A percentile compares a stretch with the other conserved stretches of the same genome.
Conservation (phyloP, 768 basidiomycete species). For the Auricularia sp. region DNA sequence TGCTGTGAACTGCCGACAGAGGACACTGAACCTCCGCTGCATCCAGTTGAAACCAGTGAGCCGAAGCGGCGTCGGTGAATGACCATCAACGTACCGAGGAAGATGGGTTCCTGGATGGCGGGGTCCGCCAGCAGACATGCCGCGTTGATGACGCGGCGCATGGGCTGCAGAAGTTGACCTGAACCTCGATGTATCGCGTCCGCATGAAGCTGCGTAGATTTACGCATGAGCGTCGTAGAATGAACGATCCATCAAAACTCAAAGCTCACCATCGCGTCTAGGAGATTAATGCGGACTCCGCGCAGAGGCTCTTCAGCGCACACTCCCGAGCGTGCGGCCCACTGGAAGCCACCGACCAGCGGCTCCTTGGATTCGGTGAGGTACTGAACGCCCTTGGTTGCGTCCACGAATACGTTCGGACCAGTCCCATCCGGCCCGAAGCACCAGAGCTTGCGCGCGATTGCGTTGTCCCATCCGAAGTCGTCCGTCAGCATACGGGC, state of each 20-base stretch:
- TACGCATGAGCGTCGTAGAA: neutral
- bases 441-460: constrained; percentile 43
- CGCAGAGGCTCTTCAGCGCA: constrained; percentile 41
- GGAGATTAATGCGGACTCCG: constrained; percentile 39
- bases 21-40: constrained; percentile 39
- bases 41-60: neutral
- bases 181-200: constrained; percentile 45
- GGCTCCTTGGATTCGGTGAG: constrained; percentile 46
- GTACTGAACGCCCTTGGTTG: constrained; percentile 42
- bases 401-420: constrained; percentile 39
- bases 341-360: constrained; percentile 44
- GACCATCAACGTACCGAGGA: constrained; percentile 20
- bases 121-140: constrained; percentile 36
- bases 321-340: constrained; percentile 41
- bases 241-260: neutral
- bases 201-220: constrained; percentile 29
- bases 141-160: constrained; percentile 41
- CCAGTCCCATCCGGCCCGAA: constrained; percentile 42
- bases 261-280: constrained; percentile 28
- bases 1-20: constrained; percentile 39
- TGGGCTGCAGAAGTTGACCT: constrained; percentile 40
- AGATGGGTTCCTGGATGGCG: constrained; percentile 40
- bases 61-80: neutral
- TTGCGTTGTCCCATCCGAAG: constrained; percentile 43
- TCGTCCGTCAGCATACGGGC: constrained; percentile 42